Percentiles rank a stretch among this genome's conserved stretches.
Conservation (phyloP, 306 rosid species). For the Luffa aegyptiaca region DNA sequence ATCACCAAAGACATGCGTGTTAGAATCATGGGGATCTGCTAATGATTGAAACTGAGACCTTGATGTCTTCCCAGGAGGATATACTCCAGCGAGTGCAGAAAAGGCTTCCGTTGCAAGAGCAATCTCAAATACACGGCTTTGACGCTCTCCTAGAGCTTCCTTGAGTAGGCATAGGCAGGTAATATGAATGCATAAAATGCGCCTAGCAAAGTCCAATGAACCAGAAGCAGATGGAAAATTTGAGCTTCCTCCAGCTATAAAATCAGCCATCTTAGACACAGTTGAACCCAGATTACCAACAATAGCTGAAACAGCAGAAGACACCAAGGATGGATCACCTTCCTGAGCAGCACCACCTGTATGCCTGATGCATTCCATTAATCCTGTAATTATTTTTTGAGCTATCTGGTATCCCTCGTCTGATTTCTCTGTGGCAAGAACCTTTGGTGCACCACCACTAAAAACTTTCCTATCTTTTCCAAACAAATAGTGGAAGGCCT, state of each 20-base stretch:
- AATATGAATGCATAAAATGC: conserved; percentile 61
- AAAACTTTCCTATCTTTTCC: conserved; percentile 73
- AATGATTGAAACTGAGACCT: conserved; percentile 73
- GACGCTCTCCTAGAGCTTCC: conserved; percentile 98
- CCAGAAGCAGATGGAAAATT: conserved; percentile 34
- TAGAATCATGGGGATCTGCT: conserved; percentile 61
- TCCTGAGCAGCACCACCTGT: conserved; percentile 99
- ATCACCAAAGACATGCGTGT: conserved; percentile 38
- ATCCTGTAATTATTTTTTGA: conserved; percentile 52
- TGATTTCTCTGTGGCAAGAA: conserved; percentile 59
- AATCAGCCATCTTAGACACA: conserved; percentile 54
- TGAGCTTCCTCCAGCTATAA: conserved; percentile 43
- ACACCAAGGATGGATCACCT: conserved; percentile 92
- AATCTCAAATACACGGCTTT: conserved; percentile 88
- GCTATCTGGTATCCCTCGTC: conserved; percentile 79
- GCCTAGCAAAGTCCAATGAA: conserved; percentile 49
- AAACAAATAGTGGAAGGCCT: conserved; percentile 35
- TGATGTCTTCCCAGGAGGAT: conserved; percentile 73
- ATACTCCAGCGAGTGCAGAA: conserved; percentile 59
- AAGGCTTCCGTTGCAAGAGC: conserved; percentile 93
- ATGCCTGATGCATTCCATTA: conserved; percentile 84
- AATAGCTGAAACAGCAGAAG: conserved; percentile 88
- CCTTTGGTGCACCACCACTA: conserved; percentile 49
- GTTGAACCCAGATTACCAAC: conserved; percentile 57
- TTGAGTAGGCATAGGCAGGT: conserved; percentile 79